Base-by-base conservation (phyloP, 2,329 filamentous ascomycete species). In the Alternaria longipes region DNA sequence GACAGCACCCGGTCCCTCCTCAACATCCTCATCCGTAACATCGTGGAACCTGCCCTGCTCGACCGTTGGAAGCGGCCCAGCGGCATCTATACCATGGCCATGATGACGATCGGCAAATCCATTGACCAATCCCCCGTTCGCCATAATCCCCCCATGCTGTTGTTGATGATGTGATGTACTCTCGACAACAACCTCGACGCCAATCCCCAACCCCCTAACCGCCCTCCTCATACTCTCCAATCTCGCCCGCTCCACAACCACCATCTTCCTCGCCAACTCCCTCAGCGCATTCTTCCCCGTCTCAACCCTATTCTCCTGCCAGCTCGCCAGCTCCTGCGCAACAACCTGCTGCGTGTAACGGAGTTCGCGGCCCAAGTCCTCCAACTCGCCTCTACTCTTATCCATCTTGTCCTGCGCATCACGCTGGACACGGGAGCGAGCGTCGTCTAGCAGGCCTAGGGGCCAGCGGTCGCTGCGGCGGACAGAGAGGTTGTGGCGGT, bases 331-430 rank as follows among this genome's bases (percentile, higher is more conserved):
- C 81, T 99, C 95, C 2, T 89, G 86, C 7, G 96, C 94, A 24
- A 98, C 94, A 14, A 94, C 93, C 78, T 96, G 92, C 80, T 97
- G 94, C 49, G 94, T 97, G 78, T 95, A 97, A 51, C 93, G 84
- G 56, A 99, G 82, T 79, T 99, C 95, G 53, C 88, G 88, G 0
- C 90, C 90, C n/a, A 97, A 80, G 44, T 88, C 86, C 20, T 90
- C 87, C 11, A 92, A 86, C 74, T 97, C 92, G 18, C 84, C 80
- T 65, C 90, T 87, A 22, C 87, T 88, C 65, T 89, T 89, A 14
- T 87, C 85, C 38, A 92, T 91, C 70, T 91, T 92, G 66, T 91
- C 90, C 80, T 93, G 91, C 44, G 92, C 91, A 59, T 98, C 95
- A 65, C 93, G 90, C 69, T 93, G 90, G 9, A 93, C 85, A 30